Base-by-base conservation (phyloP, 2,329 filamentous ascomycete genomes). In the Lecanicillium sp. region DNA sequence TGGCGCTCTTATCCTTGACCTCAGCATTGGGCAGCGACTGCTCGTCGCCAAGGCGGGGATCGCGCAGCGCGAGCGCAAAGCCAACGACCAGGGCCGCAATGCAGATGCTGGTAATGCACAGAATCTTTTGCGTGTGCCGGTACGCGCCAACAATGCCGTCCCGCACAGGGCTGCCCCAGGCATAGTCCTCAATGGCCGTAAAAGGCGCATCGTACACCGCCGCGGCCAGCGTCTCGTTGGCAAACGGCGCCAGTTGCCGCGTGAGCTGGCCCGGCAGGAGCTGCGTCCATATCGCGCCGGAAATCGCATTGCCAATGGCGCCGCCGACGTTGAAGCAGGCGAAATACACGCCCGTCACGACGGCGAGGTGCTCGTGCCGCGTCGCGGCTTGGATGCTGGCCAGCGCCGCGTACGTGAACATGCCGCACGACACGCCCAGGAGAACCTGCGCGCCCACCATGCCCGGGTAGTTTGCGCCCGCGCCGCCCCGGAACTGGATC, bases 361-460 rank as follows among this genome's bases (percentile, higher is more conserved):
- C 72, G 31, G 79, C 79, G 19, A 83, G 62, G 48, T 81, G 52
- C 54, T 71, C 66, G 53, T 70, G 67, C 48, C 57, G 57, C 37
- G 66, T 52, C n/a, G 50, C 49, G n/a, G 56, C 52, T 46, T 71
- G 66, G 1, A 69, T 52, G 2, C 62, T 65, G 2, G 66, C 66
- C 48, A 68, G 65, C 1, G 65, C 60, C 4, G 66, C 62, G 49
- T 70, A 71, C 1, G 66, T 62, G 56, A 82, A 82, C 59, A 83
- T 64, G 33, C 78, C 79, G 32, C 77, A 77, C 2, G 74, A 76
- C 36, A 81, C 65, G 46, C 79, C 79, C 2, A 83, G 65, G 5
- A 82, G 58, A 7, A 81, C 62, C 53, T 83, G 74, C 2, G 72
- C 77, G n/a, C 71, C 78, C 42, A 83, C 74, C 41, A 83, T 63